Evolutionary conservation across 108 stramenopile genomes (phyloP).

Genomic region (Skeletonema menzelii): DNA sequence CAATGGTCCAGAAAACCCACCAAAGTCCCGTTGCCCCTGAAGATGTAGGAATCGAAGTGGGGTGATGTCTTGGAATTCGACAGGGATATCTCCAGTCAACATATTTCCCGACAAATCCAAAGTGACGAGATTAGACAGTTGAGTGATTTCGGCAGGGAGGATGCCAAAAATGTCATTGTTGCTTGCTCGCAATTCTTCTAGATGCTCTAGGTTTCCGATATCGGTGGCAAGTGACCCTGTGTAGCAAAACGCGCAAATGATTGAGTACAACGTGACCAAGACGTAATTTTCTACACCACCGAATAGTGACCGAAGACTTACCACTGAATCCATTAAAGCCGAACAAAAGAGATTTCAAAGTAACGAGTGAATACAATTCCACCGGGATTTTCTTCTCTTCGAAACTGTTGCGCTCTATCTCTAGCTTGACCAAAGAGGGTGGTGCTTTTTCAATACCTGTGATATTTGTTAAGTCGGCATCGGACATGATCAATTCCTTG

Average conservation of each 20-base stretch:
- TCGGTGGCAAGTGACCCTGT: conserved; percentile 52
- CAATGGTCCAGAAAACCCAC: conserved; percentile 67
- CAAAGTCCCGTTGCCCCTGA: conserved; percentile 49
- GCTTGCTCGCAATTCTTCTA: conserved; percentile 53
- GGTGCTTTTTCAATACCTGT: conserved; percentile 64
- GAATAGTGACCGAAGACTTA: not conserved
- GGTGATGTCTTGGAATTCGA: conserved; percentile 51
- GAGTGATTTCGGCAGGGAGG: conserved; percentile 43
- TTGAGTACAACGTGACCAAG: not conserved
- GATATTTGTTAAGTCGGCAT: conserved; percentile 53
- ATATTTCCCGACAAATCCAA: conserved; percentile 56
- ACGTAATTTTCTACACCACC: not conserved
- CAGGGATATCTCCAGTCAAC: conserved; percentile 67
- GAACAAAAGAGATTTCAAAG: conserved; percentile 50
- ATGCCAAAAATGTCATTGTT: conserved; percentile 56
- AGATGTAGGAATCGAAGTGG: conserved; percentile 43
- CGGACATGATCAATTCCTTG: conserved; percentile 57
- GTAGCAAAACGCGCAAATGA: not conserved
- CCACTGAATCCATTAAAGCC: conserved; percentile 52
- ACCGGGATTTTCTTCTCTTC: conserved; percentile 54
- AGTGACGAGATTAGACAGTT: conserved; percentile 35
- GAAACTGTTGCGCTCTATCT: conserved; percentile 59
- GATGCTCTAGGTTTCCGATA: conserved; percentile 53
- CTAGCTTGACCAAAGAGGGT: conserved; percentile 42
- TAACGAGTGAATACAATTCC: conserved; percentile 53